Evolutionary conservation across 495 filamentous ascomycete species (phyloP), one percentile per base, ranked within the genome.

Genomic region (Talaromyces borbonicus): DNA sequence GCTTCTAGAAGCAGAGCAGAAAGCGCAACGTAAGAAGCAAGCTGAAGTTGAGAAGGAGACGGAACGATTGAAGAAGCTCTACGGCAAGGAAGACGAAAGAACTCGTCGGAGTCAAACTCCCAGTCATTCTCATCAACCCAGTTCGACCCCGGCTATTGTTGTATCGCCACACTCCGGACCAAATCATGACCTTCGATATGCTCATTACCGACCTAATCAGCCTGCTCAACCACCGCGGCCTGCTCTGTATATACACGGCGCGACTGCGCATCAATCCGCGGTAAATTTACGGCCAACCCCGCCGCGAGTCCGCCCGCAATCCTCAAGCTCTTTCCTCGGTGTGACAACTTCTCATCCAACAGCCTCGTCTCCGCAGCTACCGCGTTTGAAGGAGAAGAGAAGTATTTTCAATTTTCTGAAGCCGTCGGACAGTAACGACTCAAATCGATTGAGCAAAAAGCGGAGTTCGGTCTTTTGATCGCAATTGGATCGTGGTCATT

Each of bases 11-110:
- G 78, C 83, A 4, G 88, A 95, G 61, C 83, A 86, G 23, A 77
- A 78, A 27, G 79, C 81, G 24, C 74, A 72, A 0, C 69, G 71
- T n/a, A 65, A 71, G 22, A 76, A 76, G 22, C 76, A 94, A 44
- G 77, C 74, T 2, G 87, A 87, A 51, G 67, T 96, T 11, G 83
- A 85, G 18, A 78, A 79, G 46, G 92, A 97, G 62, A 97, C 92
- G 0, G 84, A 90, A 55, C 72, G 90, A 2, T 61, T 98, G 8
- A 73, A 80, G 35, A 75, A 75, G 51, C 51, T 84, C 43, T 95
- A 90, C 56, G 87, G 85, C 27, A 69, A 59, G 22, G 71, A 79
- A 41, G 67, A 71, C 40, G 48, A 63, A 20, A 58, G 60, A 36
- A 66, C 48, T 4, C 68, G 63, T 16, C 45, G 46, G 19, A n/a